phyloP scores from a whole-genome alignment of 2,329 filamentous ascomycete species.

The Phymatotrichopsis omnivora region DNA sequence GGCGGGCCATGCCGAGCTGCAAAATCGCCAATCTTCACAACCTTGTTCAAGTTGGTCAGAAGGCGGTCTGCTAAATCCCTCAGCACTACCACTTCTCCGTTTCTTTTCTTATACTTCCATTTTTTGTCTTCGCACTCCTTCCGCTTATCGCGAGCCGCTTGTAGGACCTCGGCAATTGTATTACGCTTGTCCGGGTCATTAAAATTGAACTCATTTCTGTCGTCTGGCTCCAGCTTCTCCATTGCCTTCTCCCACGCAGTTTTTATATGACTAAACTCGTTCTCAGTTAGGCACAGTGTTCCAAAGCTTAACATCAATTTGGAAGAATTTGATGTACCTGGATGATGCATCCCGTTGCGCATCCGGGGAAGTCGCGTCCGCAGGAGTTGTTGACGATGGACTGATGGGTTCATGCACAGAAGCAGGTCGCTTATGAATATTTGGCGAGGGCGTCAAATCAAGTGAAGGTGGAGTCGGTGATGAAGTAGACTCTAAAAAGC shows the following conservation, averaged over 20 bases:
- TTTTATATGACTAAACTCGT: too few species aligned
- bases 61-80: constrained; percentile 25
- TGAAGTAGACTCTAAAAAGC: too few species aligned
- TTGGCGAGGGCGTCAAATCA: too few species aligned
- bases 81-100: background rate
- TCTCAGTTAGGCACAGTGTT: too few species aligned
- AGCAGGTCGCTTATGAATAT: too few species aligned
- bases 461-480: too few species aligned
- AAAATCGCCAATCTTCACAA: constrained; percentile 30
- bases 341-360: too few species aligned
- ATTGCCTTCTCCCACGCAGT: constrained; percentile 3
- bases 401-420: too few species aligned
- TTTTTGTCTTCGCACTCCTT: background rate
- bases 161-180: background rate
- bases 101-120: constrained; percentile 1
- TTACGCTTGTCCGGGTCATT: background rate
- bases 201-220: background rate
- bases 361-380: too few species aligned
- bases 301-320: too few species aligned
- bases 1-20: constrained; percentile 27
- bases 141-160: background rate
- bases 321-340: too few species aligned
- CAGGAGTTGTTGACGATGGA: too few species aligned
- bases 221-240: background rate
- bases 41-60: constrained; percentile 27